Conservation (phyloP, 208 protist genomes). For the Entamoeba invadens region DNA sequence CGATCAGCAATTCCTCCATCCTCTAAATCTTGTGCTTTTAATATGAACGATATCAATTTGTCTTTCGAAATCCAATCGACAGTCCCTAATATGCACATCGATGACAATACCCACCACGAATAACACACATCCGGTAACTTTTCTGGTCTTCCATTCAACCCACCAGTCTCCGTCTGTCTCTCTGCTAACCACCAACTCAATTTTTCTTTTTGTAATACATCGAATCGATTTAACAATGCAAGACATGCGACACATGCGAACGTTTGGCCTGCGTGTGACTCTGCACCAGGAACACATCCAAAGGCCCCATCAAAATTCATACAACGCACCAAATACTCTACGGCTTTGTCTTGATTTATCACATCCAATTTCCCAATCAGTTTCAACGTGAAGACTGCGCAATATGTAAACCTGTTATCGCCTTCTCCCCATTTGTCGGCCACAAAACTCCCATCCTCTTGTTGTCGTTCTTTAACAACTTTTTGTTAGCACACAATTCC, state of each 20-base stretch:
- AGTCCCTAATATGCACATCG: conserved; percentile 67
- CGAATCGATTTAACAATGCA: conserved; percentile 59
- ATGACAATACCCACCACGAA: conserved; percentile 94
- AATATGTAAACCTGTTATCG: conserved; percentile 75
- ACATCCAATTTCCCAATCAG: conserved; percentile 57
- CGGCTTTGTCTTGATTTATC: conserved; percentile 62
- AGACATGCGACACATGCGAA: conserved; percentile 87
- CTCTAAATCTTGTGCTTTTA: conserved; percentile 32
- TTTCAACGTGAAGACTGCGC: conserved; percentile 69
- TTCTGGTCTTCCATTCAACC: conserved; percentile 93
- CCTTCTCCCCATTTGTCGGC: conserved; percentile 94
- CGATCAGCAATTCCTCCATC: conserved; percentile 22
- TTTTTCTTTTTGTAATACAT: conserved; percentile 65
- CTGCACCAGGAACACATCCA: conserved; percentile 29
- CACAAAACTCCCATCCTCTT: conserved; percentile 81
- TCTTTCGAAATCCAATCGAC: conserved; percentile 75
- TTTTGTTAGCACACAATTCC: background rate
- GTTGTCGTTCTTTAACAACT: conserved; percentile 65
- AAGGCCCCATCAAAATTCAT: conserved; percentile 95
- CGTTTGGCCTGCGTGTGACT: conserved; percentile 51
- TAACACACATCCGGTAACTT: conserved; percentile 97
- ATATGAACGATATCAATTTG: conserved; percentile 72
- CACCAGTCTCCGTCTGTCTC: conserved; percentile 78
- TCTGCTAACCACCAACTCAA: conserved; percentile 89
- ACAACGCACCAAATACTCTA: conserved; percentile 68